Conservation (phyloP, 345 rosid species). For the Populus pruinosa region DNA sequence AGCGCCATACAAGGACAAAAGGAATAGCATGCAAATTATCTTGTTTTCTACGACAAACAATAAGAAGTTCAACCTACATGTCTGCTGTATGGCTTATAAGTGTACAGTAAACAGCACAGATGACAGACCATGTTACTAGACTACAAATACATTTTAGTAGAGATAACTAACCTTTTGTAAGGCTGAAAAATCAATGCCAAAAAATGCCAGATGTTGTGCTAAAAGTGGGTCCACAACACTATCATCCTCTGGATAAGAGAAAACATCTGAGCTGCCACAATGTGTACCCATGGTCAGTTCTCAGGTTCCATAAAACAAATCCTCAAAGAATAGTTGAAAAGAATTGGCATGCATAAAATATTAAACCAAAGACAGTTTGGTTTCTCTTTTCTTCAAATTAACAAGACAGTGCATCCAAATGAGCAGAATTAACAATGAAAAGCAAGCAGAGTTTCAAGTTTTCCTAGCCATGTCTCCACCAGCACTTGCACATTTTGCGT, state of each 20-base stretch:
- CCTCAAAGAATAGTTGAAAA: not conserved
- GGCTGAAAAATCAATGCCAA: constrained; percentile 94
- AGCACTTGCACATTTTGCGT: not conserved
- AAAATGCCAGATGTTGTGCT: constrained; percentile 89
- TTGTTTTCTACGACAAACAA: not conserved
- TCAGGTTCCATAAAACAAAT: constrained; percentile 10
- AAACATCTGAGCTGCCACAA: constrained; percentile 98
- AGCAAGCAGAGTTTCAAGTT: not conserved
- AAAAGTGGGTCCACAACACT: constrained; percentile 85
- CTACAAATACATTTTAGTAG: not conserved
- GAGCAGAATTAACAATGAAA: not conserved
- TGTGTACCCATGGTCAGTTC: constrained; percentile 39
- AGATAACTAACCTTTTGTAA: constrained; percentile 70
- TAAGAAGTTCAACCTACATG: not conserved
- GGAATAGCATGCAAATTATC: not conserved
- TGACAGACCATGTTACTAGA: not conserved
- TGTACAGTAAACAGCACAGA: not conserved
- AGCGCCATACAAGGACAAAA: not conserved
- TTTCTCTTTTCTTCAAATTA: not conserved
- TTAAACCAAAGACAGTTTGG: not conserved
- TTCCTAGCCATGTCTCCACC: not conserved
- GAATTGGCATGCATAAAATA: not conserved
- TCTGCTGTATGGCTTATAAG: not conserved
- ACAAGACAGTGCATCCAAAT: not conserved
- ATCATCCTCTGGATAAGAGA: constrained; percentile 92